Base-by-base conservation (phyloP, 2,329 filamentous ascomycete genomes). In the Pseudopithomyces chartarum region DNA sequence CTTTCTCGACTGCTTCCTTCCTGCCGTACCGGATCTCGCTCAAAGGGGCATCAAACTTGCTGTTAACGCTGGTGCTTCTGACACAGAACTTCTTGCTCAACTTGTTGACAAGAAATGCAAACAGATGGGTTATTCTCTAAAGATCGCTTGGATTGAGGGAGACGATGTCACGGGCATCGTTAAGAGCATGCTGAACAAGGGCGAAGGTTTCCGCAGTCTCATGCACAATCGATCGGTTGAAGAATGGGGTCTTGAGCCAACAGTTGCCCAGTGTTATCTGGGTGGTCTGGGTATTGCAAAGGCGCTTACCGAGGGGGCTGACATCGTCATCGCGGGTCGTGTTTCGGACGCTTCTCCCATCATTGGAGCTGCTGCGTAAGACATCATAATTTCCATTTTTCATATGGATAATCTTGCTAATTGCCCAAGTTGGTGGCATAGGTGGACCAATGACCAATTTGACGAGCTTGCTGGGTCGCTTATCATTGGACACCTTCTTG, bases 1-100 rank as follows among this genome's bases (percentile, higher is more conserved):
- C 8, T 83, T 84, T 58, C 73, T 84, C 38, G 79, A 83, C 63
- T 78, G 80, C 26, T 76, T 79, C 11, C 71, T 73, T 10, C 77
- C 76, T 20, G 77, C 76, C 54, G 70, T 70, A 55, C 69, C 56
- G n/a, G 58, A 70, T 54, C 54, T 74, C 6, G 65, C 66, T 1
- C 63, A 59, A 10, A 62, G 67, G 45, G 63, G 65, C 11, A 69
- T 71, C 57, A 73, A 71, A 52, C 52, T 73, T 7, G 68, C 68
- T 19, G 69, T 68, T 23, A 74, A 74, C 54, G 71, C 70, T 38
- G 71, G 71, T 26, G 71, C 70, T 11, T 66, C 63, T 1, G 68
- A 72, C 43, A 71, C 71, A 0, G 62, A 68, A 48, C 50, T 66
- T 23, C 60, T 73, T 7, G 63, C 63, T 15, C 57, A 71, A 44